Conservation (phyloP, 257 asterid species). For the Nicotiana benthamiana region DNA sequence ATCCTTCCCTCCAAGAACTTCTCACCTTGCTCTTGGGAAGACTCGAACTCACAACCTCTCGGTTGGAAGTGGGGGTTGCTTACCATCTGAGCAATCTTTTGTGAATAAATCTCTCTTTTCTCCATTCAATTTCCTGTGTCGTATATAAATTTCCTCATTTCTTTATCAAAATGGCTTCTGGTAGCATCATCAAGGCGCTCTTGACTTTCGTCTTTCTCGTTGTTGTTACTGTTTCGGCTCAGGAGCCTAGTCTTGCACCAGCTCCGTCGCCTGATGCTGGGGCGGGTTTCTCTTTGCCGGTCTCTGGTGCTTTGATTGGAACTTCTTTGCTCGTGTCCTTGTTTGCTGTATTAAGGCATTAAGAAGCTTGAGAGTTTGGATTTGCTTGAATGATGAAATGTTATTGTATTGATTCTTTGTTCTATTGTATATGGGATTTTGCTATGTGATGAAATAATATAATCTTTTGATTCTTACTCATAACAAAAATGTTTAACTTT, state of each 20-base stretch:
- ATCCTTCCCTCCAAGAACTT: too few relatives aligned
- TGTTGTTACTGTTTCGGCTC: slow-evolving; percentile 30
- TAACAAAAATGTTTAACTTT: too few relatives aligned
- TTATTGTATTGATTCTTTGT: not conserved
- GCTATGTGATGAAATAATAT: not conserved
- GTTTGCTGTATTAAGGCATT: not conserved
- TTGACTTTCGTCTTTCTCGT: slow-evolving; percentile 18
- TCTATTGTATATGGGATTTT: not conserved
- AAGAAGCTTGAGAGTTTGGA: not conserved
- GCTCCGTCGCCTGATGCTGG: not conserved
- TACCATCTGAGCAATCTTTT: too few relatives aligned
- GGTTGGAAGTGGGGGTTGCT: too few relatives aligned
- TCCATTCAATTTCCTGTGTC: not conserved
- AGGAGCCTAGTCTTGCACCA: slow-evolving; percentile 25
- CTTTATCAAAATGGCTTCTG: slow-evolving; percentile 37
- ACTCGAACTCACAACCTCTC: too few relatives aligned
- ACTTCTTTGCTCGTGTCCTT: not conserved
- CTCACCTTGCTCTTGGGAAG: too few relatives aligned
- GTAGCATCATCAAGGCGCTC: too few relatives aligned
- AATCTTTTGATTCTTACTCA: not conserved
- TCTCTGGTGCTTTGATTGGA: not conserved
- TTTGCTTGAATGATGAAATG: too few relatives aligned
- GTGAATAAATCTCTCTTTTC: not conserved
- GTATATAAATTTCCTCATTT: too few relatives aligned
- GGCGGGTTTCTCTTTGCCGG: not conserved